Conservation (phyloP, 306 rosid genomes). For the Fragaria vesca region DNA sequence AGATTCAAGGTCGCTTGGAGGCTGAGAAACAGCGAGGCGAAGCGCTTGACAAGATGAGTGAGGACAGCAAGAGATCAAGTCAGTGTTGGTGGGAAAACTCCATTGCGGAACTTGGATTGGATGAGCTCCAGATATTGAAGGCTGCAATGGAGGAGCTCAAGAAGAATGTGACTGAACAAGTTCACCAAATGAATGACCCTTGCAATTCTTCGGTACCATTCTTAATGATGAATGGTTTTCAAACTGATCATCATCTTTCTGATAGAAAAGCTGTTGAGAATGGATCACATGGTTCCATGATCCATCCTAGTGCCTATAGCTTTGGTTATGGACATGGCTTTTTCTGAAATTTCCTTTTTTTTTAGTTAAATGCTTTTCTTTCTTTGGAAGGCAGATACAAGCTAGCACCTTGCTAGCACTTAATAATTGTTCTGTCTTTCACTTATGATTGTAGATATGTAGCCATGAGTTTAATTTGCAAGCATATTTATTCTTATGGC, state of each 20-base stretch:
- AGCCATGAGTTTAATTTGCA: not conserved
- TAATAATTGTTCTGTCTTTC: not conserved
- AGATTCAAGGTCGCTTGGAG: not conserved
- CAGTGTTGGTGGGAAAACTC: constrained; percentile 10
- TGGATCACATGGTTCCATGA: not conserved
- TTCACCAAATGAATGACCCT: not conserved
- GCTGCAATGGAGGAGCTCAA: constrained; percentile 3
- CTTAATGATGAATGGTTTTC: not conserved
- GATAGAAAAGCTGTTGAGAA: not conserved
- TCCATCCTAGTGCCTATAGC: not conserved
- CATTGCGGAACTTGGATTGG: constrained; percentile 11
- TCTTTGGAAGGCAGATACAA: not conserved
- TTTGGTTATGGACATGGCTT: constrained; percentile 1
- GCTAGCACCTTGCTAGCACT: constrained; percentile 2
- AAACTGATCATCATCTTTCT: not conserved
- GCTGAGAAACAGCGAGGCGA: constrained; percentile 12
- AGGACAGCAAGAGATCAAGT: not conserved
- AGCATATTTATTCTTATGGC: not conserved
- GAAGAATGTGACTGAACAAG: constrained; percentile 3
- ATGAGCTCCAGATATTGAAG: constrained; percentile 5
- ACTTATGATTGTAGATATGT: not conserved
- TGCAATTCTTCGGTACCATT: constrained; percentile 1
- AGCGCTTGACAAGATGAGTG: not conserved
- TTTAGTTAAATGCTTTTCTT: not conserved
- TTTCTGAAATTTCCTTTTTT: not conserved